Percentiles rank a stretch among this genome's conserved stretches.
Conservation (phyloP, 164 flowering plant species). For the Liquidambar formosana region DNA sequence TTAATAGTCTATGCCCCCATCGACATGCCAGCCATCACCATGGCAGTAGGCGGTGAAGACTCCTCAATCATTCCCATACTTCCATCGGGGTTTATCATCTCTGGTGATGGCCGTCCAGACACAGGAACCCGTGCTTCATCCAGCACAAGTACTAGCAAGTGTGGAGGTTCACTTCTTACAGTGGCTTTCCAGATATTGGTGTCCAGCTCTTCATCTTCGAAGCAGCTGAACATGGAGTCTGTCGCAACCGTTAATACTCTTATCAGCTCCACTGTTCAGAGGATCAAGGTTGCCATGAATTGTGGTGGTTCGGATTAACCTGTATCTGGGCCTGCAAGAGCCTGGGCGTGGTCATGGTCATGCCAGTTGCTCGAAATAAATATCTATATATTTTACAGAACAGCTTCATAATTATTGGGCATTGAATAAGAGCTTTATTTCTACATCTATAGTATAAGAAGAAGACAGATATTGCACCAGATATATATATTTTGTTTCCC, state of each 20-base stretch:
- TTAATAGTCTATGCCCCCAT: conserved; percentile 42
- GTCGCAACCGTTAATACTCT: conserved; percentile 39
- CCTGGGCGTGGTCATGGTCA: too few relatives aligned
- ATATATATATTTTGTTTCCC: too few relatives aligned
- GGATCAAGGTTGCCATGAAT: conserved; percentile 31
- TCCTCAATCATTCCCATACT: conserved; percentile 32
- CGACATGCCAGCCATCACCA: conserved; percentile 25
- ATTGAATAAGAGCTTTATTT: too few relatives aligned
- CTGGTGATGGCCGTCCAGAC: conserved; percentile 30
- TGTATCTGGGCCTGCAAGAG: too few relatives aligned
- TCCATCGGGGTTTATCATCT: conserved; percentile 47
- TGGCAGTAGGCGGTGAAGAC: conserved; percentile 32
- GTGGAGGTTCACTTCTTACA: conserved; percentile 37
- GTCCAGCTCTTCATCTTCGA: conserved; percentile 13
- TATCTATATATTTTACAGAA: too few relatives aligned
- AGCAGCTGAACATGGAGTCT: conserved; percentile 35
- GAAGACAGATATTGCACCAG: too few relatives aligned
- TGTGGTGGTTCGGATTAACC: conserved; percentile 22
- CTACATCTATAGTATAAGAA: too few relatives aligned
- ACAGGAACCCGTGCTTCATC: conserved; percentile 6
- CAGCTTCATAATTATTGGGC: too few relatives aligned
- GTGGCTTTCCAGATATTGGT: conserved; percentile 49
- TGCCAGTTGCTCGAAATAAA: too few relatives aligned
- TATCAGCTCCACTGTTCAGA: conserved; percentile 38
- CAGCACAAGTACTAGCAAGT: not conserved